Conservation (phyloP, 139 green algal genomes). For the Diplosphaera chodatii region DNA sequence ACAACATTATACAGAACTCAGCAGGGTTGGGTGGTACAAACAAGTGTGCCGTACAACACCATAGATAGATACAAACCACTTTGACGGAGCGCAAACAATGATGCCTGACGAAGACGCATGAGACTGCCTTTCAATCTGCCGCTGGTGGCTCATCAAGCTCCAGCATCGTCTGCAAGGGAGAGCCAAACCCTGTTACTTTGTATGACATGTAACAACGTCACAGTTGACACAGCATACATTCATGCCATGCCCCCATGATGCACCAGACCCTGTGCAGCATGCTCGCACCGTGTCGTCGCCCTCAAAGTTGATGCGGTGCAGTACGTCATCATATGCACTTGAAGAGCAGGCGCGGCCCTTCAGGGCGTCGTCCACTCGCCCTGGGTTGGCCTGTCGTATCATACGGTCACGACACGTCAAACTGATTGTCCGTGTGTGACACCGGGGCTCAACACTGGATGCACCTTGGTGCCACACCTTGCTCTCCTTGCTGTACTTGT, state of each 20-base stretch:
- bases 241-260: neutral
- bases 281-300: neutral
- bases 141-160: neutral
- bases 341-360: neutral
- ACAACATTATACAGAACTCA: too few relatives aligned
- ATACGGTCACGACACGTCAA: too few relatives aligned
- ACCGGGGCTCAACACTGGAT: too few relatives aligned
- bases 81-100: too few relatives aligned
- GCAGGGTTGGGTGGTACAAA: too few relatives aligned
- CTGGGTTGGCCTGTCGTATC: slow-evolving; percentile 7
- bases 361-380: slow-evolving; percentile 24
- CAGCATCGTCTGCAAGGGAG: neutral
- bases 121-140: neutral
- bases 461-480: neutral
- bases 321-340: neutral
- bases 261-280: neutral
- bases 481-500: slow-evolving; percentile 30
- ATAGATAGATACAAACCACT: too few relatives aligned
- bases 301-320: neutral
- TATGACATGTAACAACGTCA: too few relatives aligned
- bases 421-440: slow-evolving; percentile 14
- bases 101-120: too few relatives aligned
- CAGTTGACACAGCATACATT: too few relatives aligned
- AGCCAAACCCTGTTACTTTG: neutral
- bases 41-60: too few relatives aligned